phyloP scores from a whole-genome alignment of 2,329 filamentous ascomycete genomes.

The Diaporthe citrichinensis region DNA sequence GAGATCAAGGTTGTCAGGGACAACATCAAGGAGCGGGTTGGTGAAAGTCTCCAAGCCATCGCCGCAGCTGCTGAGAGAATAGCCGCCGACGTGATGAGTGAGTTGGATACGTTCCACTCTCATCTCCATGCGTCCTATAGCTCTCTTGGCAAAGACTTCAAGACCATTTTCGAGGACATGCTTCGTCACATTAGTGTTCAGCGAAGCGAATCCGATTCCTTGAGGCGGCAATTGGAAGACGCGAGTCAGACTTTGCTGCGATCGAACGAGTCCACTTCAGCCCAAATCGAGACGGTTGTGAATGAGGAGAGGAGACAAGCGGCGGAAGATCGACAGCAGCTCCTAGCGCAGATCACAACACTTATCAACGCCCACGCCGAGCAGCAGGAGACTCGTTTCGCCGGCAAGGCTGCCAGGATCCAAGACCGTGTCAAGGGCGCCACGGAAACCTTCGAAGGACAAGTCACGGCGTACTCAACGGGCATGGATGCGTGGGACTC shows the following conservation, averaged over 20 bases:
- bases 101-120: slow-evolving; percentile 86
- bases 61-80: slow-evolving; percentile 89
- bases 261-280: slow-evolving; percentile 77
- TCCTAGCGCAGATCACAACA: slow-evolving; percentile 83
- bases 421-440: slow-evolving; percentile 76
- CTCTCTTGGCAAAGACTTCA: slow-evolving; percentile 87
- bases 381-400: slow-evolving; percentile 79
- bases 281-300: slow-evolving; percentile 76
- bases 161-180: slow-evolving; percentile 85
- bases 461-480: slow-evolving; percentile 75
- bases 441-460: slow-evolving; percentile 74
- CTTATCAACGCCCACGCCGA: slow-evolving; percentile 83
- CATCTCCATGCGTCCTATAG: slow-evolving; percentile 88
- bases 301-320: slow-evolving; percentile 83
- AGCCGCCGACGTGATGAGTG: slow-evolving; percentile 87
- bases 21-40: slow-evolving; percentile 87
- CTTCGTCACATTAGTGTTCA: slow-evolving; percentile 82
- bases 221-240: slow-evolving; percentile 79
- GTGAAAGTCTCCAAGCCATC: slow-evolving; percentile 86
- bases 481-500: slow-evolving; percentile 82
- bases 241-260: slow-evolving; percentile 78
- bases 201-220: slow-evolving; percentile 79
- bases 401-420: slow-evolving; percentile 72
- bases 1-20: slow-evolving; percentile 93
- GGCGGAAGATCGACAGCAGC: slow-evolving; percentile 78